These are phyloP conservation scores for Backusella westeae DNA, from an alignment of 192 early-diverging fungal genomes.

Conservation along the genomic window DNA sequence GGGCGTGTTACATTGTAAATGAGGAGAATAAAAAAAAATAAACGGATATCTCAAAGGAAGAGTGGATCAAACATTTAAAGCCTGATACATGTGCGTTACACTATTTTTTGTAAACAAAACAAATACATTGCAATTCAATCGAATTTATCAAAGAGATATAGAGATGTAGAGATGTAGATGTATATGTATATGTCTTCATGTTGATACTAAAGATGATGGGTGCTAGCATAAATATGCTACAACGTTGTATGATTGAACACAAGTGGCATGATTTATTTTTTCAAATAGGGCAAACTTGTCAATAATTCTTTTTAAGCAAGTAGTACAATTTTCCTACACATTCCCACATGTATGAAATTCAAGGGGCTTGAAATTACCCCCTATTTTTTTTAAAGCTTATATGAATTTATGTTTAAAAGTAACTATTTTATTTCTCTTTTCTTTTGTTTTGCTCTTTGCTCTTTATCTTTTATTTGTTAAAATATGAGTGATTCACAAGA, in stretches of 20 bases:
- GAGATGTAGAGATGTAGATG: not conserved
- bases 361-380: not conserved
- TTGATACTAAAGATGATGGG: not conserved
- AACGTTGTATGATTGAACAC: not conserved
- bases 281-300: not conserved
- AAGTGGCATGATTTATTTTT: not conserved
- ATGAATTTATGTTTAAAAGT: not conserved
- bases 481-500: not conserved
- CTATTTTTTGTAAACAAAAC: slow-evolving; percentile 4
- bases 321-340: not conserved
- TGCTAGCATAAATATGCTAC: not conserved
- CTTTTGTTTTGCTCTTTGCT: not conserved
- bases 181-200: not conserved
- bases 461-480: not conserved
- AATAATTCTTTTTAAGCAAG: not conserved
- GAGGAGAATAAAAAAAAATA: not conserved
- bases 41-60: not conserved
- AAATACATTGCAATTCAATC: not conserved
- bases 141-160: not conserved
- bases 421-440: not conserved
- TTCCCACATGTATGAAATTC: not conserved
- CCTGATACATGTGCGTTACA: slow-evolving; percentile 5
- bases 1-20: slow-evolving; percentile 1
- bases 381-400: not conserved
- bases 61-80: not conserved